Percentiles rank a stretch among this genome's conserved stretches.
Evolutionary conservation across 108 stramenopile species (phyloP).

Genomic region (Cyclotella atomus): DNA sequence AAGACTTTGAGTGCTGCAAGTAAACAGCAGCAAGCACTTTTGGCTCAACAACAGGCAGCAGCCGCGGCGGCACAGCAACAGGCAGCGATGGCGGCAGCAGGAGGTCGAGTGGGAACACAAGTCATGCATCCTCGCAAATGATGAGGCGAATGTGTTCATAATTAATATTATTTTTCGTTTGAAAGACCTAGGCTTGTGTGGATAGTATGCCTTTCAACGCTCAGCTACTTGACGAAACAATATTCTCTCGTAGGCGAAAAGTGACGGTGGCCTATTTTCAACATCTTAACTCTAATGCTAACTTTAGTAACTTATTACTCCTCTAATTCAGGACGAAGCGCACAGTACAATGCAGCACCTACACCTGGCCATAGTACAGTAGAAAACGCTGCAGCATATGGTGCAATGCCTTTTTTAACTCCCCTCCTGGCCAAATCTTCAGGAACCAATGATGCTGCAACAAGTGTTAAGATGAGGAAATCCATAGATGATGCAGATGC

Average conservation of each 20-base stretch:
- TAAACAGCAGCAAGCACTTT: conserved; percentile 71
- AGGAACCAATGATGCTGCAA: conserved; percentile 58
- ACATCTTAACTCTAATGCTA: conserved; percentile 4
- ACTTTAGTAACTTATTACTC: conserved; percentile 21
- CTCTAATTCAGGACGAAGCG: conserved; percentile 55
- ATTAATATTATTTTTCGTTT: conserved; percentile 20
- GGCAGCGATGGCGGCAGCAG: conserved; percentile 57
- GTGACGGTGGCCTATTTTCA: neutral
- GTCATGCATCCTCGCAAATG: conserved; percentile 32
- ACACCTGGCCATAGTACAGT: conserved; percentile 60
- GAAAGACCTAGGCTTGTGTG: neutral
- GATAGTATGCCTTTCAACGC: neutral
- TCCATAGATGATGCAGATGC: conserved; percentile 63
- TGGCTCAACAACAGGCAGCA: conserved; percentile 76
- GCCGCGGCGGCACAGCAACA: conserved; percentile 67
- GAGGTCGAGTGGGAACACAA: conserved; percentile 23
- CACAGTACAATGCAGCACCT: conserved; percentile 62
- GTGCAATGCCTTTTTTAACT: conserved; percentile 6
- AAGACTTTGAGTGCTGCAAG: conserved; percentile 96
- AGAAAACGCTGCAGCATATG: conserved; percentile 47
- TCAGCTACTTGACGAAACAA: no score
- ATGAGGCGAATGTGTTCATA: conserved; percentile 3
- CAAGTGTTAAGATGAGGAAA: conserved; percentile 50
- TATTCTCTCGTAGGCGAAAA: neutral
- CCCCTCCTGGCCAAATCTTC: conserved; percentile 57